Conservation (phyloP, 495 filamentous ascomycete species). For the Penicillium chermesinum region DNA sequence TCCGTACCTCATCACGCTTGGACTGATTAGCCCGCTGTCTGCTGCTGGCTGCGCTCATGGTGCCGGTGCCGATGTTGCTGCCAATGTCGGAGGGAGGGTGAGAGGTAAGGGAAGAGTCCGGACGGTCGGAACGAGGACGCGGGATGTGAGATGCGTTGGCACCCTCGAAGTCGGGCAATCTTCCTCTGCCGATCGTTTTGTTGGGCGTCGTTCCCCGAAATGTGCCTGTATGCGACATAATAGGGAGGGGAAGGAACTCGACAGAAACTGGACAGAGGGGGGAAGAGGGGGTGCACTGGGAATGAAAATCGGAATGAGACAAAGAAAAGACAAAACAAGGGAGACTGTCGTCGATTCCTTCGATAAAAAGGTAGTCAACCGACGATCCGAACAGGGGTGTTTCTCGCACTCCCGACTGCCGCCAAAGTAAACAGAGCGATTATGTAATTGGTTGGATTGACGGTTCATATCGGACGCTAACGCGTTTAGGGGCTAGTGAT, state of each 20-base stretch:
- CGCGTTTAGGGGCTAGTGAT: neutral
- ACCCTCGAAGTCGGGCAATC: slow-evolving; percentile 63
- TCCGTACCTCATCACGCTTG: slow-evolving; percentile 92
- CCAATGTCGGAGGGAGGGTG: slow-evolving; percentile 56
- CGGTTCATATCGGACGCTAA: slow-evolving; percentile 22
- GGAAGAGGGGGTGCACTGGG: slow-evolving; percentile 6
- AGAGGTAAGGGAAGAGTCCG: slow-evolving; percentile 54
- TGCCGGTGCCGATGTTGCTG: slow-evolving; percentile 42
- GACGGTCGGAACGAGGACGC: slow-evolving; percentile 74
- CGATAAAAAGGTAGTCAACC: slow-evolving; percentile 15
- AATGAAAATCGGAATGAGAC: slow-evolving; percentile 14
- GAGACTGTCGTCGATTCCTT: slow-evolving; percentile 7
- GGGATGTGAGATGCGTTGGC: slow-evolving; percentile 70
- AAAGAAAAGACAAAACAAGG: slow-evolving; percentile 16
- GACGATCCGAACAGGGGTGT: slow-evolving; percentile 31
- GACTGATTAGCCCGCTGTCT: slow-evolving; percentile 84
- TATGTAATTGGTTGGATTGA: slow-evolving; percentile 10
- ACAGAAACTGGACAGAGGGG: slow-evolving; percentile 14
- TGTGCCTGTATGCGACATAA: slow-evolving; percentile 57
- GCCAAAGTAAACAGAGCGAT: slow-evolving; percentile 20
- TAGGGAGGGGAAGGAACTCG: slow-evolving; percentile 19
- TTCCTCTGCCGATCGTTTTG: slow-evolving; percentile 55
- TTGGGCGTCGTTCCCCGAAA: slow-evolving; percentile 40
- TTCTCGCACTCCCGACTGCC: slow-evolving; percentile 7
- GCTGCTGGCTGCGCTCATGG: slow-evolving; percentile 71